Base-by-base conservation (phyloP, 2,329 filamentous ascomycete species). In the Fusarium aywerte region DNA sequence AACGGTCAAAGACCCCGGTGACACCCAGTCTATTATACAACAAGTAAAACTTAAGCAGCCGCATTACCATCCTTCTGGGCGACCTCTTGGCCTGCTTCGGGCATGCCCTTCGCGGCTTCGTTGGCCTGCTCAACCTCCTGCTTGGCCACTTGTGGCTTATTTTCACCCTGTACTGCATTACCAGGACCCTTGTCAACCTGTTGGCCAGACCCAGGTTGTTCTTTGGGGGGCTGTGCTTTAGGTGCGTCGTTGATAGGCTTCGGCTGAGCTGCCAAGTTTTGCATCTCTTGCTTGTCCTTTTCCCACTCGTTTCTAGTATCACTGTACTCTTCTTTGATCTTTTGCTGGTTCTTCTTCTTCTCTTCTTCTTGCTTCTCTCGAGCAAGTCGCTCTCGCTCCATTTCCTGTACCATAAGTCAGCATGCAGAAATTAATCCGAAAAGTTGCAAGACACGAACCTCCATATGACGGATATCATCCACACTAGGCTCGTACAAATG, bases 401-500 rank as follows among this genome's bases (percentile, higher is more conserved):
- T 97, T 80, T 97, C 93, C 87, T 94, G 68, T 8, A 4, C 40
- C 16, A 20, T 72, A 48, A 72, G 64, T 72, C 33, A 65, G 54
- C 29, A 61, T 39, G 47, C 32, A 45, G 9, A 6, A 8, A 12
- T 18, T 16, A 23, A 44, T 10, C 16, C 13, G 5, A 42, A 11
- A 10, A 33, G 4, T 12, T 33, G 11, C 5, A 38, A 4, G 45
- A 8, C 13, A 74, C 81, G 61, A 78, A 89, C 88, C 82, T 94
- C 95, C 96, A 99, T 99, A 75, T 98, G 96, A 61, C 92, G 90
- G 66, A 98, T 92, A 74, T 99, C 96, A 75, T 99, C 96, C 16
- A 97, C 92, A 74, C 93, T 97, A n/a, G 96, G 96, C 79, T 99
- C 96, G 82, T 99, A 99, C 74, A 99, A 84, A 89, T 99, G 96